Percentiles rank a stretch among this genome's conserved stretches.
These are phyloP conservation scores for Tephrocybe sp. DNA, from an alignment of 768 basidiomycete genomes.

Conservation along the genomic window DNA sequence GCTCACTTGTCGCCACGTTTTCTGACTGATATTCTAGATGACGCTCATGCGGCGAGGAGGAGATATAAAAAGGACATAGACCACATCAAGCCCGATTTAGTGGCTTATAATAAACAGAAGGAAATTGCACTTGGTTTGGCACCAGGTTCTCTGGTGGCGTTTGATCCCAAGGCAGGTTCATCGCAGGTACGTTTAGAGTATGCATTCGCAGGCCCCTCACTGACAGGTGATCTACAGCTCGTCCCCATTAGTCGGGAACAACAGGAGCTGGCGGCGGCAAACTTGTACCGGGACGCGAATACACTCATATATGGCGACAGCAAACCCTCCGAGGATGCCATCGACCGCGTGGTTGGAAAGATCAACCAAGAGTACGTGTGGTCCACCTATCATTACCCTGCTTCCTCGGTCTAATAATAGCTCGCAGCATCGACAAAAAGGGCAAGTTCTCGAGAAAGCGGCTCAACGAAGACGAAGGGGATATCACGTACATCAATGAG, in stretches of 20 bases:
- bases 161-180: conserved; percentile 50
- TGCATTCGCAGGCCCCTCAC: not conserved
- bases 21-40: conserved; percentile 52
- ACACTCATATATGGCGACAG: conserved; percentile 91
- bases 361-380: conserved; percentile 87
- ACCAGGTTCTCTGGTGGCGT: conserved; percentile 66
- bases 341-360: conserved; percentile 88
- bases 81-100: conserved; percentile 83
- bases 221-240: conserved; percentile 34
- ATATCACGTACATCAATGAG: conserved; percentile 99
- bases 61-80: conserved; percentile 93
- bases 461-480: conserved; percentile 89
- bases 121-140: conserved; percentile 77
- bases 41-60: conserved; percentile 83
- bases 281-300: conserved; percentile 92
- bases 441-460: conserved; percentile 87
- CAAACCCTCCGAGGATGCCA: conserved; percentile 94
- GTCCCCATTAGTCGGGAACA: conserved; percentile 60
- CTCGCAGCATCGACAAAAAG: conserved; percentile 80
- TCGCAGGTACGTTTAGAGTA: conserved; percentile 34
- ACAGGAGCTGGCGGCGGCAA: conserved; percentile 73
- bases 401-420: conserved; percentile 3
- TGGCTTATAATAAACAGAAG: conserved; percentile 86
- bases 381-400: not conserved
- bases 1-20: conserved; percentile 1